Percentiles rank a stretch among this genome's conserved stretches.
phyloP scores from a whole-genome alignment of 768 basidiomycete species.

The Leucosporidium scottii region DNA sequence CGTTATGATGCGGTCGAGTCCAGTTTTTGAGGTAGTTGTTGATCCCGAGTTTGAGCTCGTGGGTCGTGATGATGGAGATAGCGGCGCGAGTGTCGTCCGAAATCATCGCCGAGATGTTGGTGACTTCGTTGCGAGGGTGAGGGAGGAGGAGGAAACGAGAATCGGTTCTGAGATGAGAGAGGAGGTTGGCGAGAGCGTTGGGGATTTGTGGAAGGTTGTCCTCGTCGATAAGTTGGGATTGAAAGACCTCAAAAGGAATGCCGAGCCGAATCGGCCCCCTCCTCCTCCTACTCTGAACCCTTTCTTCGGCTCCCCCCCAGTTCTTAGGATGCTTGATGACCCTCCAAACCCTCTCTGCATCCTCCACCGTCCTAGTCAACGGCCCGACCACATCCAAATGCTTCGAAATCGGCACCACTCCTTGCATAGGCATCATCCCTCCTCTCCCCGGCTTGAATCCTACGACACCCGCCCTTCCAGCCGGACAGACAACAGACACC shows the following conservation, averaged over 20 bases:
- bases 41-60: not conserved
- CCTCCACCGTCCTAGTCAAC: not conserved
- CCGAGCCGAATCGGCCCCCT: not conserved
- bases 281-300: not conserved
- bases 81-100: not conserved
- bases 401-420: not conserved
- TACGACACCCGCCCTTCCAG: not conserved
- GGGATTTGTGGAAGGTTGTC: not conserved
- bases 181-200: not conserved
- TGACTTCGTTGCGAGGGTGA: not conserved
- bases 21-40: not conserved
- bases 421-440: not conserved
- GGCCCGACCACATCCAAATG: not conserved
- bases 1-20: not conserved
- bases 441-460: not conserved
- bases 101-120: not conserved
- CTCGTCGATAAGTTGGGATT: not conserved
- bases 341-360: not conserved
- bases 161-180: not conserved
- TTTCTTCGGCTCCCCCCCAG: not conserved
- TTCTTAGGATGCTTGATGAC: not conserved
- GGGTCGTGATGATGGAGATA: not conserved
- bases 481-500: not conserved
- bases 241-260: not conserved
- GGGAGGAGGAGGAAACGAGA: not conserved